Conservation (phyloP, 139 green algal genomes). For the Chlamydomonas schloesseri region DNA sequence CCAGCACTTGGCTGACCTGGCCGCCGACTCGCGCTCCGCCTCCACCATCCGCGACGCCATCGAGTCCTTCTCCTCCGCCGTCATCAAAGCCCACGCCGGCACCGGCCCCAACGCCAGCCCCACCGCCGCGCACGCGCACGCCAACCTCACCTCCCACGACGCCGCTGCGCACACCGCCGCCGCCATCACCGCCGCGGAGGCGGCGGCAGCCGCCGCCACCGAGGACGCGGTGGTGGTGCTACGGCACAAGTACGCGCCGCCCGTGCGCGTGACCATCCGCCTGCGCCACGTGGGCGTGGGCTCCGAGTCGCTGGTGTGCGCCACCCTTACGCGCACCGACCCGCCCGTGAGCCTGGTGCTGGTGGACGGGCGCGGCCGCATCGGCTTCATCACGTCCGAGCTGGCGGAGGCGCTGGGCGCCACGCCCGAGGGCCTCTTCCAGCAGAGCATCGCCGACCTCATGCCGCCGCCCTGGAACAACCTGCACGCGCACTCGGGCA, state of each 20-base stretch:
- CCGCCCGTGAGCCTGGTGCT: constrained; percentile 23
- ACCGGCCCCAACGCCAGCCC: neutral
- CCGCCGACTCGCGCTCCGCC: neutral
- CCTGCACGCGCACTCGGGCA: constrained; percentile 12
- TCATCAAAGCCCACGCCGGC: neutral
- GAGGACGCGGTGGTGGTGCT: neutral
- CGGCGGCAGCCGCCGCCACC: neutral
- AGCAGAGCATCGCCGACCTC: constrained; percentile 9
- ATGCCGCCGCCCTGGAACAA: constrained; percentile 31
- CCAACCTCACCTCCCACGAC: neutral
- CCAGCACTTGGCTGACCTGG: constrained; percentile 29
- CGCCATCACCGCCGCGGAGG: neutral
- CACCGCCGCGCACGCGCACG: neutral
- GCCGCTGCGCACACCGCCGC: neutral
- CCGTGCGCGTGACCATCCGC: constrained; percentile 7
- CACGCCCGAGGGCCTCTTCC: constrained; percentile 6
- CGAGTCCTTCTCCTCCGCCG: neutral
- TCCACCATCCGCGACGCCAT: neutral
- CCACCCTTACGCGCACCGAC: neutral
- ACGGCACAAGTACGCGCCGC: constrained; percentile 20
- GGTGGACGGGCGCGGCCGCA: constrained; percentile 25
- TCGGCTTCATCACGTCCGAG: constrained; percentile 23
- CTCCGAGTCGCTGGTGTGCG: constrained; percentile 12
- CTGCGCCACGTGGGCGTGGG: constrained; percentile 3
- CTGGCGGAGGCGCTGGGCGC: constrained; percentile 27